Evolutionary conservation across 768 basidiomycete species (phyloP).

Genomic region (Xerocomellus amylosporus): DNA sequence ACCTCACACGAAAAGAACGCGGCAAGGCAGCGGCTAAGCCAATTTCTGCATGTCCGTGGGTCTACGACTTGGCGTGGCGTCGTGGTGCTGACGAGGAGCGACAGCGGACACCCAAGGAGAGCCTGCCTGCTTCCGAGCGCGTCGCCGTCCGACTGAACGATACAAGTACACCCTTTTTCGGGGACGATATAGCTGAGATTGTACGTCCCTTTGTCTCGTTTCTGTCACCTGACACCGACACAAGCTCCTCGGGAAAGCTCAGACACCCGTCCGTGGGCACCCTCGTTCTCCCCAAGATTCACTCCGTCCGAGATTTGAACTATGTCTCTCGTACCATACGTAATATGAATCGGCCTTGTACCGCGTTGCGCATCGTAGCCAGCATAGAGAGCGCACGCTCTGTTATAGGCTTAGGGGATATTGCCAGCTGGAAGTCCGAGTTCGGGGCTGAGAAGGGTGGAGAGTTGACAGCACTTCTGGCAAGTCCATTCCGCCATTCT

Average conservation of each 20-base stretch:
- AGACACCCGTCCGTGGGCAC: constrained; percentile 49
- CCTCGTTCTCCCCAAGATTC: constrained; percentile 84
- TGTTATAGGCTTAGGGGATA: constrained; percentile 62
- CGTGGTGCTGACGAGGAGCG: constrained; percentile 15
- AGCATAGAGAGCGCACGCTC: constrained; percentile 84
- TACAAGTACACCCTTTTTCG: constrained; percentile 62
- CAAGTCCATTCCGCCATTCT: constrained; percentile 6
- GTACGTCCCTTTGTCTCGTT: constrained; percentile 35
- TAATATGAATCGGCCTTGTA: constrained; percentile 22
- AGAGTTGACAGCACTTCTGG: constrained; percentile 60
- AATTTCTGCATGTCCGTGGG: constrained; percentile 53
- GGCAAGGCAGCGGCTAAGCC: constrained; percentile 52
- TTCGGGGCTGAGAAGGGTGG: constrained; percentile 48
- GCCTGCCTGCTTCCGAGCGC: constrained; percentile 45
- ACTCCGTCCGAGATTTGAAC: constrained; percentile 64
- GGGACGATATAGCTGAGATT: constrained; percentile 58
- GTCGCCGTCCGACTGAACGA: constrained; percentile 73
- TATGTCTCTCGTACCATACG: constrained; percentile 46
- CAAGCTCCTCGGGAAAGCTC: constrained; percentile 36
- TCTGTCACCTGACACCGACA: constrained; percentile 1
- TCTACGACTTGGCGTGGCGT: constrained; percentile 1
- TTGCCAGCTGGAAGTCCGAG: constrained; percentile 65
- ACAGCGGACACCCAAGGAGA: constrained; percentile 26
- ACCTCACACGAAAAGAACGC: constrained; percentile 51
- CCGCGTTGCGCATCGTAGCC: constrained; percentile 62